These are phyloP conservation scores for Nicotiana noctiflora DNA, from an alignment of 257 asterid genomes.

Conservation along the genomic window DNA sequence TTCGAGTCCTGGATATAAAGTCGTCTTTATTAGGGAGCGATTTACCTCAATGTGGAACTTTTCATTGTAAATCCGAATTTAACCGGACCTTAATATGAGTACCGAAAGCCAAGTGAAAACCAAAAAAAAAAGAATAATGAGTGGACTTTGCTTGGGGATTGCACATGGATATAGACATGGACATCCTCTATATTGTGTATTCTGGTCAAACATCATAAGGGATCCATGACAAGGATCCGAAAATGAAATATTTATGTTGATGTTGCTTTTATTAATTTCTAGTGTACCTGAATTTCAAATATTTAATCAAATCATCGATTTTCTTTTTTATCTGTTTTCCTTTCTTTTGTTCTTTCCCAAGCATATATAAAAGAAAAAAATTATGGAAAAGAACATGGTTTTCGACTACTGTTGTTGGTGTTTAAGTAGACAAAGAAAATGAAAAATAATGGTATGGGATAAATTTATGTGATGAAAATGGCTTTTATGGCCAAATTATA, in stretches of 20 bases:
- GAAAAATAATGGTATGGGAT: too few species aligned
- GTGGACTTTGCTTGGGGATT: background rate
- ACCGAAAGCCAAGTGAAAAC: too few species aligned
- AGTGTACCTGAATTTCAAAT: background rate
- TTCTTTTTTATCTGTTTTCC: background rate
- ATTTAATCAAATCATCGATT: background rate
- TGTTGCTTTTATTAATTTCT: background rate
- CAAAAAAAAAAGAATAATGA: background rate
- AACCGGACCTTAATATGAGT: too few species aligned
- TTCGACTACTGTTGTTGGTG: too few species aligned
- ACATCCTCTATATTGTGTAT: constrained; percentile 1
- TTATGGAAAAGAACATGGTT: too few species aligned
- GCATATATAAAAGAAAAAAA: too few species aligned
- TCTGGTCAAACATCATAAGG: constrained; percentile 3
- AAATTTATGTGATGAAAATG: too few species aligned
- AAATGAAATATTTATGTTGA: background rate
- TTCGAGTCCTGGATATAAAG: too few species aligned
- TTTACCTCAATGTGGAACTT: too few species aligned
- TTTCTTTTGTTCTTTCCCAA: background rate
- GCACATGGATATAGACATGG: constrained; percentile 1
- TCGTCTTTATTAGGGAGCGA: too few species aligned
- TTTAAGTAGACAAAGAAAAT: too few species aligned
- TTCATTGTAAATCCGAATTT: fast-evolving
- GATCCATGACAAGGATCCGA: constrained; percentile 2
- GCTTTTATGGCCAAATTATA: too few species aligned